Evolutionary conservation across 2,329 filamentous ascomycete genomes (phyloP).

Genomic region (Fusarium sp.): DNA sequence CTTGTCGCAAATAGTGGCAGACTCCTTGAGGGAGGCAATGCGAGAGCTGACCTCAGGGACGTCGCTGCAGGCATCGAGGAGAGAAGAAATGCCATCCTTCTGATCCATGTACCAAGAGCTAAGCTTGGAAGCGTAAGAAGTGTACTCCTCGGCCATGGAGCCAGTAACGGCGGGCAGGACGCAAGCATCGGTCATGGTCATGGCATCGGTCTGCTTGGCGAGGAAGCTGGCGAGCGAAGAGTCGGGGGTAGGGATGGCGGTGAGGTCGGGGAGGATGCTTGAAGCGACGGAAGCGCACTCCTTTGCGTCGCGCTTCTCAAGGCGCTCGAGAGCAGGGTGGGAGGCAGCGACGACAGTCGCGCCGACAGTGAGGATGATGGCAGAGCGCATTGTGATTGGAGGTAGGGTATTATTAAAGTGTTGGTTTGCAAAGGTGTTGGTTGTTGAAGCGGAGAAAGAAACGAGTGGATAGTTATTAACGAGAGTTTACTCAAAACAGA

Average conservation of each 20-base stretch:
- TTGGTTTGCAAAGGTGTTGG: neutral
- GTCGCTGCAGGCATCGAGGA: slow-evolving; percentile 47
- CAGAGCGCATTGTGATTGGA: slow-evolving; percentile 20
- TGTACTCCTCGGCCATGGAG: slow-evolving; percentile 43
- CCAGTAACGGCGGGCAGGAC: slow-evolving; percentile 46
- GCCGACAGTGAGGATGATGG: slow-evolving; percentile 24
- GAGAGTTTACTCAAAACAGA: neutral
- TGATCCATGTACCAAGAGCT: slow-evolving; percentile 42
- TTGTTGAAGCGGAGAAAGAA: neutral
- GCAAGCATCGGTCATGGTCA: slow-evolving; percentile 40
- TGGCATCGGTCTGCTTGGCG: slow-evolving; percentile 31
- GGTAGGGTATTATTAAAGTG: neutral
- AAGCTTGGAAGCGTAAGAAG: slow-evolving; percentile 37
- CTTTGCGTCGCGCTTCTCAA: slow-evolving; percentile 35
- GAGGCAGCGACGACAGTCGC: slow-evolving; percentile 19
- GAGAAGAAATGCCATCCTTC: slow-evolving; percentile 26
- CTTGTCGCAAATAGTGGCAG: slow-evolving; percentile 16
- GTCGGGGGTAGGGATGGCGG: slow-evolving; percentile 36
- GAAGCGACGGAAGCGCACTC: slow-evolving; percentile 37
- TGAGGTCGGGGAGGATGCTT: slow-evolving; percentile 35
- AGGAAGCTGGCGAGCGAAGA: slow-evolving; percentile 36
- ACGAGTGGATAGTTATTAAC: neutral
- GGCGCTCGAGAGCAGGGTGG: slow-evolving; percentile 4
- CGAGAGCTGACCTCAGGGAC: slow-evolving; percentile 38
- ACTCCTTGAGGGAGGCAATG: neutral